Conservation (phyloP, 306 rosid species). For the Inga laurina region DNA sequence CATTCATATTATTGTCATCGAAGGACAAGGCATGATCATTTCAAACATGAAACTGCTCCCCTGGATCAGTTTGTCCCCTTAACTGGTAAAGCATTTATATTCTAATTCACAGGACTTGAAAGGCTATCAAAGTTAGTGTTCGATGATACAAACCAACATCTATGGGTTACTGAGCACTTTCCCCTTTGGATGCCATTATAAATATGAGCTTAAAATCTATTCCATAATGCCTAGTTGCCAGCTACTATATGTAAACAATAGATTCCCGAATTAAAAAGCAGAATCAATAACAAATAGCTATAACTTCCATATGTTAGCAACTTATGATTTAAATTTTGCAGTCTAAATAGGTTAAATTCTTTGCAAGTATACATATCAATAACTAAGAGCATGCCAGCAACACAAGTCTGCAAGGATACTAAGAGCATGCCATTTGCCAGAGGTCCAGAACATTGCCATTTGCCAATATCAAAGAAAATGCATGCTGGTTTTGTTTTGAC, state of each 20-base stretch:
- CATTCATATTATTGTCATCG: background rate
- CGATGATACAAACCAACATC: conserved; percentile 7
- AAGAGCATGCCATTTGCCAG: no score
- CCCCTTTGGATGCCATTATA: background rate
- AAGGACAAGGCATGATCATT: conserved; percentile 8
- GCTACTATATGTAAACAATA: background rate
- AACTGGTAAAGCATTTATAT: background rate
- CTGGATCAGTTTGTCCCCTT: background rate
- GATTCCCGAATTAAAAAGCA: background rate
- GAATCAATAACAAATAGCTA: background rate
- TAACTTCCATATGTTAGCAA: background rate
- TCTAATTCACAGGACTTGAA: background rate
- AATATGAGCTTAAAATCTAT: background rate
- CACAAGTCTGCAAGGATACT: no score
- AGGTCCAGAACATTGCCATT: no score
- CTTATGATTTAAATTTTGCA: background rate
- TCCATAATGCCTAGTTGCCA: background rate
- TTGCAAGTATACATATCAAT: background rate
- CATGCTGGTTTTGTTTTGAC: no score
- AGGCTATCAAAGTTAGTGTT: background rate
- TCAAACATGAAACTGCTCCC: background rate
- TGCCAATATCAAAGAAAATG: no score
- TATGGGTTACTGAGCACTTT: background rate
- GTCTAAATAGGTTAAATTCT: background rate
- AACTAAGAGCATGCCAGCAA: no score